Conservation (phyloP, 2,329 filamentous ascomycete genomes). For the Colletotrichum magnum region DNA sequence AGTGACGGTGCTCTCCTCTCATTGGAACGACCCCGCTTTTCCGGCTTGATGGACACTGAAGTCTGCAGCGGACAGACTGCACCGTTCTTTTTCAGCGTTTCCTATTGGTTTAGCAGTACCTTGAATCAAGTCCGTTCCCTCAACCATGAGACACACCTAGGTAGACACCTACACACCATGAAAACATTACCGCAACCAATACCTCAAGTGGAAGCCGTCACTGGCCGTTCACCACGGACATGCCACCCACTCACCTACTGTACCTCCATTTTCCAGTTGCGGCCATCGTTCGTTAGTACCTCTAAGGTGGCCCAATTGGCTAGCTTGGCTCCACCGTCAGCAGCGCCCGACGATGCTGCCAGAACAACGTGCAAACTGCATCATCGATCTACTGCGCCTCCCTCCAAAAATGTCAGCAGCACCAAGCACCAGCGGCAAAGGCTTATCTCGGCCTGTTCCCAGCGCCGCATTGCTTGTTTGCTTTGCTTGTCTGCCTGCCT, state of each 20-base stretch:
- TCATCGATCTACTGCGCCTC: constrained; percentile 19
- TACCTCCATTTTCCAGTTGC: no score
- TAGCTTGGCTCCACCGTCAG: not conserved
- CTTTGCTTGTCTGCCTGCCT: not conserved
- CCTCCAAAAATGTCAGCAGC: constrained; percentile 21
- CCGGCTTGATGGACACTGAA: no score
- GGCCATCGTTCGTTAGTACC: no score
- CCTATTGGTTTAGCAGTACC: not conserved
- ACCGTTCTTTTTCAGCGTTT: no score
- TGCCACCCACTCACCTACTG: no score
- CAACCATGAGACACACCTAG: no score
- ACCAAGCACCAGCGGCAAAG: not conserved
- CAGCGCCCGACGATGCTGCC: constrained; percentile 15
- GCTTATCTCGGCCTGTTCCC: not conserved
- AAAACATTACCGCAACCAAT: constrained; percentile 1
- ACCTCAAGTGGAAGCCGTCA: constrained; percentile 7
- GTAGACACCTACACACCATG: no score
- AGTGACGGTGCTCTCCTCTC: not conserved
- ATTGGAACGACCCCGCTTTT: constrained; percentile 19
- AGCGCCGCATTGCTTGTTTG: not conserved
- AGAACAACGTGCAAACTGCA: constrained; percentile 4
- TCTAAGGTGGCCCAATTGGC: no score
- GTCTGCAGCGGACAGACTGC: no score
- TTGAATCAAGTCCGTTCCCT: no score
- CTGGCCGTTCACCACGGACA: not conserved